Base-by-base conservation (phyloP, 2,329 filamentous ascomycete species). In the Pezicula neosporulosa region DNA sequence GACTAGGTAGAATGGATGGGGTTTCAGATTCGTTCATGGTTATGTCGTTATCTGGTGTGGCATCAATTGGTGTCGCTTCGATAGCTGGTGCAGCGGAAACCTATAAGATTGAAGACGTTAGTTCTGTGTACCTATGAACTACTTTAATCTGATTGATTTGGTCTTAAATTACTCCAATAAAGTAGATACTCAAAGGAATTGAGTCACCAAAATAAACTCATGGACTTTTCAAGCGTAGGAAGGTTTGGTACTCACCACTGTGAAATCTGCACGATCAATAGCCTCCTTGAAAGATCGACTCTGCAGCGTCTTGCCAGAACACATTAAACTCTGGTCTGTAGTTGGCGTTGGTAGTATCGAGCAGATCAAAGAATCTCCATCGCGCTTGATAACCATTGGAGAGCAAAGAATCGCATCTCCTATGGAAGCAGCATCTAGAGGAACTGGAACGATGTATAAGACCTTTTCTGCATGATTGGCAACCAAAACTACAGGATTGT, bases 361-460 rank as follows among this genome's bases (percentile, higher is more conserved):
- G 39, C 56, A 63, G 38, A 59, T 52, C 13, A 63, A 44, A 9
- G 51, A 52, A 16, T 57, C 46, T n/a, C 60, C 53, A n/a, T 58
- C 47, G 10, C 59, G 56, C 38, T 60, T 60, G 35, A 62, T 53
- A 19, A 62, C 59, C 36, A 64, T 42, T 7, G 61, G 58, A 9
- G 53, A 59, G 48, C 61, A 64, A 13, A 64, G 51, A 2, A 56
- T 59, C 1, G 61, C 57, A 24, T 61, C 57, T 43, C 61, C 60
- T 42, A 63, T 63, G 9, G 61, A 60, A 21, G 61, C 61, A 44
- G 58, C 48, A 45, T 63, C 60, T 39, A 63, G 51, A 21, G 61
- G 61, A 13, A 63, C 59, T 36, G 61, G 61, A 12, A 63, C 51
- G 43, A 63, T 58, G 42, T 63, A 63, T 18, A 63, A 47, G 39